A percentile compares a stretch with the other conserved stretches of the same genome.
phyloP scores from a whole-genome alignment of 2,329 filamentous ascomycete species.

The Aspergillus fumigatus region DNA sequence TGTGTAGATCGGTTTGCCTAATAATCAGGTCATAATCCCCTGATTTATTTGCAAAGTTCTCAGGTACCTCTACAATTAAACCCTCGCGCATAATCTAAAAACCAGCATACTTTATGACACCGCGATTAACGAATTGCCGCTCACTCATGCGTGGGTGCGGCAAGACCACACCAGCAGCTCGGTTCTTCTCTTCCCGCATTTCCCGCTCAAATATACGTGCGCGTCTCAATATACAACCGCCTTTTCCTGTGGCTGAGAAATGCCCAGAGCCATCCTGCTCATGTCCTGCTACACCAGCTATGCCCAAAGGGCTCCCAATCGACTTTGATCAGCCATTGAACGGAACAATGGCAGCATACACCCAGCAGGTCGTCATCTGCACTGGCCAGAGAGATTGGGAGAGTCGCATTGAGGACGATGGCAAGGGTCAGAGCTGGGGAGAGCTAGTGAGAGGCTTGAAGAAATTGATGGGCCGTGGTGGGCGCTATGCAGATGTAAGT shows the following conservation, averaged over 20 bases:
- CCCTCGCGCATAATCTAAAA: neutral
- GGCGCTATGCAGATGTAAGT: slow-evolving; percentile 59
- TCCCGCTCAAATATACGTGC: slow-evolving; percentile 16
- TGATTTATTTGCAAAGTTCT: neutral
- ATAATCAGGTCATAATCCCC: neutral
- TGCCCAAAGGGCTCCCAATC: slow-evolving; percentile 67
- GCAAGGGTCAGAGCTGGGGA: slow-evolving; percentile 45
- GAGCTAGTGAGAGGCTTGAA: slow-evolving; percentile 63
- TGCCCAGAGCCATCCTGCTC: slow-evolving; percentile 75
- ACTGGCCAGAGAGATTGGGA: slow-evolving; percentile 78
- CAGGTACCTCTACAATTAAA: neutral
- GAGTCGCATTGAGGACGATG: slow-evolving; percentile 79
- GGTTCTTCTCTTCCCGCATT: slow-evolving; percentile 21
- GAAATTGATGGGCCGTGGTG: slow-evolving; percentile 59
- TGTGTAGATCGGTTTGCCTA: too few relatives aligned
- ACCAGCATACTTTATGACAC: slow-evolving; percentile 10
- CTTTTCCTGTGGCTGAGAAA: slow-evolving; percentile 46
- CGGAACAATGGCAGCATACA: slow-evolving; percentile 72
- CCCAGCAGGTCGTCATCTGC: slow-evolving; percentile 77
- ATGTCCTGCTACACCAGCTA: slow-evolving; percentile 67
- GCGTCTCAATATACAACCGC: slow-evolving; percentile 34
- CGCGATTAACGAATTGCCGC: slow-evolving; percentile 1
- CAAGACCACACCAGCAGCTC: slow-evolving; percentile 8
- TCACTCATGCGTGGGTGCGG: slow-evolving; percentile 13
- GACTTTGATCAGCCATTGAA: slow-evolving; percentile 66